Evolutionary conservation across 768 basidiomycete species (phyloP), one percentile per base, ranked within the genome.

Genomic region (Termitomyces bulborhizus): DNA sequence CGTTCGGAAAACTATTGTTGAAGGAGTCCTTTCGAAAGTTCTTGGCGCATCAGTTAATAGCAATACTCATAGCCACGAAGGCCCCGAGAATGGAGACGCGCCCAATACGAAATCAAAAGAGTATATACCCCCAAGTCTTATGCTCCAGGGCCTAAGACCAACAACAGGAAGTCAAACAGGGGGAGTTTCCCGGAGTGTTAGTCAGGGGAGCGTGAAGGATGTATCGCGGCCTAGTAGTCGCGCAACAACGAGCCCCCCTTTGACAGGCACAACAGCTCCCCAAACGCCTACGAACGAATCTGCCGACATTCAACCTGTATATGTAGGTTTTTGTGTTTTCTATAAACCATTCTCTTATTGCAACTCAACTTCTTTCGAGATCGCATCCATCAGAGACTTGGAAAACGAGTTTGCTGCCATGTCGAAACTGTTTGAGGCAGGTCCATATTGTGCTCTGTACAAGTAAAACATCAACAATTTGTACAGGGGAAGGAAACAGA

Each of bases 401-500:
- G 92, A 94, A 66, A 79, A 78, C 53, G 93, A 98, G 66, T 93
- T 98, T 66, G 74, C 80, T 5, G 71, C 71, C 9, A 94, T 98
- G 88, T 66, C 77, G 18, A 87, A 88, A 51, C 72, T 78, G 32
- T 98, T 97, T 63, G 90, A 92, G 72, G 92, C 87, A 64, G 48
- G 74, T 63, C 29, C n/a, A 54, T 36, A 52, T 51, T 21, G n/a
- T 42, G 8, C 4, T 16, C 2, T 37, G 43, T 46, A 34, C 26
- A n/a, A 45, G 16, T 24, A 26, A n/a, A 24, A 41, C 21, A 18
- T 53, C 6, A 50, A 58, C 32, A 29, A 7, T 32, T 18, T 13
- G 45, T 53, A 3, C 58, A 93, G 88, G 97, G 96, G n/a, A 96
- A 83, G 72, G 96, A 99, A 72, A 89, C 90, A 1, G 96, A 99